A percentile compares a stretch with the other conserved stretches of the same genome.
Conservation (phyloP, 2,329 filamentous ascomycete species). For the Colletotrichum chlorophyti region DNA sequence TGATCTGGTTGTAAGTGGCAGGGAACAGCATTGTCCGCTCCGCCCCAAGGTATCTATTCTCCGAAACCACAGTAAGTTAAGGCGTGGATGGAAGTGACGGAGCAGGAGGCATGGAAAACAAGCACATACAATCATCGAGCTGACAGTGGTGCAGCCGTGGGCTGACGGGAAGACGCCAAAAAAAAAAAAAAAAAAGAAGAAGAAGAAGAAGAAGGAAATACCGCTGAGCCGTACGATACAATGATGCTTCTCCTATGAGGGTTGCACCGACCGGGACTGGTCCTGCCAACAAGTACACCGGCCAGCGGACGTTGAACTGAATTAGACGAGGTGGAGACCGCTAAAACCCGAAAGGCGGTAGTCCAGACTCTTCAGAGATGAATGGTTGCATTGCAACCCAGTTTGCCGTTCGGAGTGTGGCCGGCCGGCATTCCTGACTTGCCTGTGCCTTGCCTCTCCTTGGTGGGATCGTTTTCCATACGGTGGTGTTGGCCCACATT, state of each 20-base stretch:
- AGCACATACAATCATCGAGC: too few relatives aligned
- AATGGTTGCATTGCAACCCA: background rate
- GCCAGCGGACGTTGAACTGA: constrained; percentile 24
- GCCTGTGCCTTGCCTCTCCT: background rate
- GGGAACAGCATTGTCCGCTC: background rate
- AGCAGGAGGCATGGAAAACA: background rate
- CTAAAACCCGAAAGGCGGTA: constrained; percentile 14
- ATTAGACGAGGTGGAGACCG: constrained; percentile 24
- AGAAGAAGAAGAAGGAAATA: too few relatives aligned
- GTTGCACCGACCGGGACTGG: constrained; percentile 12
- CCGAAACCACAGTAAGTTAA: constrained; percentile 2
- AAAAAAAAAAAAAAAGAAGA: too few relatives aligned
- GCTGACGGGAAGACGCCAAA: constrained; percentile 3
- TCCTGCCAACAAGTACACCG: constrained; percentile 10
- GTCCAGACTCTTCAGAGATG: constrained; percentile 1
- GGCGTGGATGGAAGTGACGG: background rate
- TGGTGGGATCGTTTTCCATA: too few relatives aligned
- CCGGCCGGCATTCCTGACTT: constrained; percentile 21
- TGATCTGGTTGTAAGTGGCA: background rate
- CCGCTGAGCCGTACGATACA: constrained; percentile 13
- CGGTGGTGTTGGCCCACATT: too few relatives aligned
- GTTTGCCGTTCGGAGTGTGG: constrained; percentile 22
- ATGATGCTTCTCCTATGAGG: constrained; percentile 14
- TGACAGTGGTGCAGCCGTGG: constrained; percentile 1
- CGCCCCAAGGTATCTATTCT: background rate